Evolutionary conservation across 2,329 filamentous ascomycete species (phyloP).

Genomic region (Fusarium setosum): DNA sequence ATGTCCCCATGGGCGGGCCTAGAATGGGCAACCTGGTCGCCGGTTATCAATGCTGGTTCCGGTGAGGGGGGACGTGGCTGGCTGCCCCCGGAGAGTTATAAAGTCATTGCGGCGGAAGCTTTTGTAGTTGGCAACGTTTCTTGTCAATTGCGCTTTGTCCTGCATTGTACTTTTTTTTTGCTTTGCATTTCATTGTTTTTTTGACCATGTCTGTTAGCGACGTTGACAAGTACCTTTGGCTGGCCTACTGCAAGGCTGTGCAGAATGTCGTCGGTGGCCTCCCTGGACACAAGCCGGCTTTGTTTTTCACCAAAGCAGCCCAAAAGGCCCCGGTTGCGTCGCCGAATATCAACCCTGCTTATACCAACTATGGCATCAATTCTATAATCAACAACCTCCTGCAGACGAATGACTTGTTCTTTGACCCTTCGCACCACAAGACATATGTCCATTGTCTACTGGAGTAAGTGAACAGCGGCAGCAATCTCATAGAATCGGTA

Average conservation of each 20-base stretch:
- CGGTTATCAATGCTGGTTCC: background rate
- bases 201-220: constrained; percentile 14
- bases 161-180: background rate
- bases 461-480: constrained; percentile 7
- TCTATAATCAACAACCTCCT: constrained; percentile 31
- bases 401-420: constrained; percentile 29
- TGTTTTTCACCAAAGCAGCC: constrained; percentile 36
- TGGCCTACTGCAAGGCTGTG: constrained; percentile 32
- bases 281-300: constrained; percentile 31
- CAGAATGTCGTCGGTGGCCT: constrained; percentile 34
- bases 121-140: background rate
- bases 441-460: constrained; percentile 30
- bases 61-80: background rate
- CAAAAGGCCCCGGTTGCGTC: constrained; percentile 34
- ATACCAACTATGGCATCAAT: constrained; percentile 31
- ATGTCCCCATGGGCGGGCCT: background rate
- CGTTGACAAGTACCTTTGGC: constrained; percentile 28
- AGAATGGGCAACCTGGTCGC: background rate
- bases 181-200: background rate
- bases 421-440: constrained; percentile 32
- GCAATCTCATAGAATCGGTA: rapidly evolving
- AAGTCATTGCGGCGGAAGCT: too few species aligned
- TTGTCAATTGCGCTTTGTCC: background rate
- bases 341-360: constrained; percentile 22
- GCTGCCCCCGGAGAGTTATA: too few species aligned